Evolutionary conservation across 805 yeast genomes (phyloP).

Genomic region (Candida alai): DNA sequence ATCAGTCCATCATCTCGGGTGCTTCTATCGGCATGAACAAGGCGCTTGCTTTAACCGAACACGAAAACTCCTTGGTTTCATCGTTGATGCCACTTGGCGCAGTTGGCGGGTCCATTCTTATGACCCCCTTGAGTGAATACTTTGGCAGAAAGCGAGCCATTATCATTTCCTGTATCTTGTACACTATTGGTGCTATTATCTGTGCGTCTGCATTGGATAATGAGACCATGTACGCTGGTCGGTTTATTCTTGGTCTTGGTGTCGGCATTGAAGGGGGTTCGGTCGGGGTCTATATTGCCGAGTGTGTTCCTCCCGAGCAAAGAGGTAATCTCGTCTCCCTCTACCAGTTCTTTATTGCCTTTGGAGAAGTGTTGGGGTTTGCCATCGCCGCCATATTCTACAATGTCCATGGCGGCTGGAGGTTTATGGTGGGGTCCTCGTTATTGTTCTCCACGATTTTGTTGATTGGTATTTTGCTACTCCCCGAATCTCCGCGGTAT

Average conservation of each 20-base stretch:
- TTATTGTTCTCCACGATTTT: constrained; percentile 53
- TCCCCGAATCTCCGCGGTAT: constrained; percentile 52
- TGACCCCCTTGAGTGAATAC: constrained; percentile 54
- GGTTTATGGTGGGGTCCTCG: constrained; percentile 63
- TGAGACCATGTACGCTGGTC: constrained; percentile 44
- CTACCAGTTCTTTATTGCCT: constrained; percentile 61
- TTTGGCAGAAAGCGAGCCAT: constrained; percentile 56
- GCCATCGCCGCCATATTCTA: constrained; percentile 62
- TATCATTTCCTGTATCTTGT: constrained; percentile 53
- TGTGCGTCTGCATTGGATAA: constrained; percentile 42
- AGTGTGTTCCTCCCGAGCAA: constrained; percentile 53
- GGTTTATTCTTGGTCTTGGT: constrained; percentile 59
- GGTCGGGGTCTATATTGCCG: constrained; percentile 60
- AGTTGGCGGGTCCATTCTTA: constrained; percentile 55
- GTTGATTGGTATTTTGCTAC: constrained; percentile 47
- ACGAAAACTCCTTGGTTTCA: constrained; percentile 50
- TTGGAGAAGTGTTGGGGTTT: constrained; percentile 64
- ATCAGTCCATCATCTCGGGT: constrained; percentile 65
- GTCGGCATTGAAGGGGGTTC: constrained; percentile 66
- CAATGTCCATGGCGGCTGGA: constrained; percentile 56
- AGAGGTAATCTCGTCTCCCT: constrained; percentile 61
- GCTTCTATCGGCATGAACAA: constrained; percentile 51
- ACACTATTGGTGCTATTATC: constrained; percentile 51
- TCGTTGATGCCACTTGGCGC: constrained; percentile 70
- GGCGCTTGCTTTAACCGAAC: constrained; percentile 35